Evolutionary conservation across 2,329 filamentous ascomycete genomes (phyloP).

Genomic region (Huntiella decipiens): DNA sequence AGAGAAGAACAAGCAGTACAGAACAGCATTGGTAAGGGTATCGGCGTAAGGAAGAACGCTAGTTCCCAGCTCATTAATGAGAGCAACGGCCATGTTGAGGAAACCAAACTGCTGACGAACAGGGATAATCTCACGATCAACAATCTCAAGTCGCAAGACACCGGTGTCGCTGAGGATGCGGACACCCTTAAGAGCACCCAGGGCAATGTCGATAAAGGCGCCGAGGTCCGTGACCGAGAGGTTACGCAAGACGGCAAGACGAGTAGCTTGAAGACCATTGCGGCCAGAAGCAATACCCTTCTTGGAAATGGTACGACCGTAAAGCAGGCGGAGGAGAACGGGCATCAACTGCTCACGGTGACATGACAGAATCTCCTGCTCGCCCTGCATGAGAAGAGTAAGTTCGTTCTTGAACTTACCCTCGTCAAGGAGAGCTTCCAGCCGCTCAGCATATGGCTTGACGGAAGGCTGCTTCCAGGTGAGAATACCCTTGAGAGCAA

Average conservation of each 20-base stretch:
- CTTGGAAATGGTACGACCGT: constrained; percentile 72
- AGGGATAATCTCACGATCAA: constrained; percentile 41
- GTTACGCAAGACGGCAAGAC: constrained; percentile 63
- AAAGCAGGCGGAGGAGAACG: constrained; percentile 68
- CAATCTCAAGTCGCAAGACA: constrained; percentile 25
- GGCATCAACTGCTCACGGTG: constrained; percentile 65
- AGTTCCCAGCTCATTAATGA: constrained; percentile 67
- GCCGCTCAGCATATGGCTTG: constrained; percentile 61
- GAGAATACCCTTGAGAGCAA: constrained; percentile 65
- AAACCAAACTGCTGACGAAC: constrained; percentile 74
- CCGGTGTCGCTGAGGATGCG: constrained; percentile 33
- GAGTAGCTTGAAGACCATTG: constrained; percentile 61
- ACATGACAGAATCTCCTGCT: constrained; percentile 50
- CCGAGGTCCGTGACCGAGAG: constrained; percentile 56
- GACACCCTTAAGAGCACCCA: constrained; percentile 48
- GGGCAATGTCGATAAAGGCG: constrained; percentile 66
- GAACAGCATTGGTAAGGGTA: constrained; percentile 52
- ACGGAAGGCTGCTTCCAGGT: constrained; percentile 73
- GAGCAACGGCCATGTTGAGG: constrained; percentile 73
- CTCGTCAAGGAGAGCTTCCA: constrained; percentile 77
- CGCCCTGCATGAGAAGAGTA: constrained; percentile 66
- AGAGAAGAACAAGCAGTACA: constrained; percentile 63
- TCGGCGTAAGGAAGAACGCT: constrained; percentile 49
- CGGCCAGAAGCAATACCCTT: constrained; percentile 59
- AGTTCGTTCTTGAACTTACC: constrained; percentile 84